Evolutionary conservation across 2,329 filamentous ascomycete species (phyloP), one percentile per base, ranked within the genome.

Genomic region (Mariannaea sp.): DNA sequence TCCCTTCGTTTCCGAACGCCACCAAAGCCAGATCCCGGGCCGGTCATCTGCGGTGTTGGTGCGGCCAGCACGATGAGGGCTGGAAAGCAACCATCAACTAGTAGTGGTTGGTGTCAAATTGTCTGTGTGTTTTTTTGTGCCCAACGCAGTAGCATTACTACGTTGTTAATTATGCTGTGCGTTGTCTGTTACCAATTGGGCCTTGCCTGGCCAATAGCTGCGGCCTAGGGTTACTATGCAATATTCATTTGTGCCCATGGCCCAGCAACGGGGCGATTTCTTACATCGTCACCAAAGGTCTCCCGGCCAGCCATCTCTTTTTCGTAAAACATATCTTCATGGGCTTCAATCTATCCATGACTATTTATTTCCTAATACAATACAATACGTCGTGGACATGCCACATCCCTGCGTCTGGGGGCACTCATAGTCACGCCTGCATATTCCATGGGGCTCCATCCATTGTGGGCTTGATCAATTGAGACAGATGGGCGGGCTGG

Each of bases 331-430:
- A n/a, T n/a, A n/a, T 45, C 19, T 27, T 51, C 26, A 39, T 24
- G 22, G 22, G 22, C 22, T 29, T 20, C 19, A n/a, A 6, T 26
- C 30, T 26, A 47, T 9, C 35, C 16, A 42, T 42, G n/a, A n/a
- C 30, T 13, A 27, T 29, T 32, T 7, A 30, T 29, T 38, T 39
- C 33, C 26, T 10, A 48, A 40, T 39, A 33, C 48, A 44, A n/a
- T n/a, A n/a, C n/a, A 24, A 24, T 24, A 24, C 22, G 22, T n/a
- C n/a, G n/a, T 32, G 13, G 24, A 29, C 40, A 47, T 46, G 43
- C 43, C 43, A 22, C 17, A 53, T 36, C 50, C 50, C 43, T 53
- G 50, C 30, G 49, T 22, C 27, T 29, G 27, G 26, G 35, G 20
- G 35, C 19, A 35, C 26, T 27, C 20, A 26, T 35, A 13, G 46